Conservation (phyloP, 768 basidiomycete genomes). For the Lactarius vividus region DNA sequence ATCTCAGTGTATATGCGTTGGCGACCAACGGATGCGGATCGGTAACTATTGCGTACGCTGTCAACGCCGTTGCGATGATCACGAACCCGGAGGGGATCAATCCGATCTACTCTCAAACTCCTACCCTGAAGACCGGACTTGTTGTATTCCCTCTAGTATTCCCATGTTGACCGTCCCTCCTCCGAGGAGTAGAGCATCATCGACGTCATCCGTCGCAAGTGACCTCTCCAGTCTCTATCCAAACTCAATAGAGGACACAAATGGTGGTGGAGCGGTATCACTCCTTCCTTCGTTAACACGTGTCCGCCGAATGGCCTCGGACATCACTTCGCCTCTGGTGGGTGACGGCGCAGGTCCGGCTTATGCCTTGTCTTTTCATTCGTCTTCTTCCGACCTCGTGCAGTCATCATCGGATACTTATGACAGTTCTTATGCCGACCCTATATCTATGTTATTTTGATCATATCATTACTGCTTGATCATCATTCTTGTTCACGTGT, state of each 20-base stretch:
- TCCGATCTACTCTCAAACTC: constrained; percentile 8
- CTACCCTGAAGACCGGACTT: constrained; percentile 5
- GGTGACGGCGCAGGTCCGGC: constrained; percentile 5
- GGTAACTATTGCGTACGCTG: constrained; percentile 23
- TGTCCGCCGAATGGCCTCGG: constrained; percentile 12
- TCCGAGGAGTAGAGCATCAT: constrained; percentile 26
- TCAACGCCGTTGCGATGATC: constrained; percentile 23
- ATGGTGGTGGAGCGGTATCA: not conserved
- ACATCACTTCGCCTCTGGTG: constrained; percentile 6
- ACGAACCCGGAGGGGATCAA: constrained; percentile 15
- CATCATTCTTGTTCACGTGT: constrained; percentile 21
- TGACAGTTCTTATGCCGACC: constrained; percentile 16
- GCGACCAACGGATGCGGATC: constrained; percentile 12
- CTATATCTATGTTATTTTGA: constrained; percentile 24
- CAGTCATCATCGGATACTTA: constrained; percentile 17
- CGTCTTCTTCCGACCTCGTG: constrained; percentile 15
- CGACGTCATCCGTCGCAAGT: constrained; percentile 25
- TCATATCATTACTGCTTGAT: constrained; percentile 8
- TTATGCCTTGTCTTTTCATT: constrained; percentile 11
- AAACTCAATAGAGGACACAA: constrained; percentile 20
- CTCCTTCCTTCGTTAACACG: constrained; percentile 21
- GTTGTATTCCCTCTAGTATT: constrained; percentile 11
- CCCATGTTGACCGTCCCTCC: constrained; percentile 18
- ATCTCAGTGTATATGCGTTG: constrained; percentile 15
- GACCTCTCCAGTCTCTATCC: constrained; percentile 24